Evolutionary conservation across 148 eudicot genomes (phyloP), one percentile per base, ranked within the genome.

Genomic region (Vaccinium macrocarpon): DNA sequence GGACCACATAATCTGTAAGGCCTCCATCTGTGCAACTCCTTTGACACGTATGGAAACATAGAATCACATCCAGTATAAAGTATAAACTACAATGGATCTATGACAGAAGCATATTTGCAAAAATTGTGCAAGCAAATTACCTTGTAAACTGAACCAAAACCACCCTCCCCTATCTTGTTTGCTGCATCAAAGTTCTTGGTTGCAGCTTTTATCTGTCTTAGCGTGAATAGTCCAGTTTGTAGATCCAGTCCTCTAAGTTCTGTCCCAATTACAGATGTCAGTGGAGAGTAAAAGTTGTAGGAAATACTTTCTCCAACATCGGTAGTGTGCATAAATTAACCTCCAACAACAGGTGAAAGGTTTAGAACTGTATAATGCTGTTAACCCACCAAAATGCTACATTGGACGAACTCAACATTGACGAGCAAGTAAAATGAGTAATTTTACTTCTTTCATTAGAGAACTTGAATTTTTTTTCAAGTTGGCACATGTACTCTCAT

Each of bases 81-180:
- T n/a, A 27, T 0, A 68, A 68, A 25, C 73, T 11, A 68, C 3
- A 7, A 29, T 18, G 21, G 79, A 79, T 56, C 8, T 5, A 4
- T 16, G 66, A 42, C 38, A 51, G 19, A 38, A 46, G 42, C 38
- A 80, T 51, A 52, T 15, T 3, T 62, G 35, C 35, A 56, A 35
- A 35, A 8, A 6, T 4, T 35, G 6, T 5, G 32, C 48, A 82
- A 15, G 3, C 23, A 86, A 53, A 81, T 42, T 82, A 91, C 93
- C 93, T 90, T 91, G 85, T 90, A 90, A 80, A 91, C 93, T 8
- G 87, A 66, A 82, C 93, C 93, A 84, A 91, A 91, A 75, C 93
- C 93, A 79, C 93, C 93, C 84, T 91, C 93, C 35, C 93, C 93
- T 61, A 91, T 56, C 89, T 90, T 91, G 90, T 91, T 88, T 62